A percentile compares a stretch with the other conserved stretches of the same genome.
Conservation (phyloP, 495 filamentous ascomycete genomes). For the Diplogelasinospora grovesii region DNA sequence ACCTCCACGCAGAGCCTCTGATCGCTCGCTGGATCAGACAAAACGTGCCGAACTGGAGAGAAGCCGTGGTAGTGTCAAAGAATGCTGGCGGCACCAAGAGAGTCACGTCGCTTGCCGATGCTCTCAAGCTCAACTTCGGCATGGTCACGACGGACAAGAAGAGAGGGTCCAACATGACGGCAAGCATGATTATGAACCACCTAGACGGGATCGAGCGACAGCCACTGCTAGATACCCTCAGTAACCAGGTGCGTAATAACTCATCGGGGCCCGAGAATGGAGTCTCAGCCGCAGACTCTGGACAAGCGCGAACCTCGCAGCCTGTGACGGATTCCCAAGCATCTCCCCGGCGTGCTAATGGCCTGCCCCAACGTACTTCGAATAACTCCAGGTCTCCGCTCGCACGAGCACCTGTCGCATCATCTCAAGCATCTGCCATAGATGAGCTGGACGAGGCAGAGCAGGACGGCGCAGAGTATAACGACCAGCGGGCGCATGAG, state of each 20-base stretch:
- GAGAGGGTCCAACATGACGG: slow-evolving; percentile 57
- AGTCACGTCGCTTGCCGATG: slow-evolving; percentile 94
- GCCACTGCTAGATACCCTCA: slow-evolving; percentile 22
- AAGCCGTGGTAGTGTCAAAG: slow-evolving; percentile 95
- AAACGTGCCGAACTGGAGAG: slow-evolving; percentile 79
- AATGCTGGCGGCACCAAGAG: slow-evolving; percentile 95
- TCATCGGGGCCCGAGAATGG: slow-evolving; percentile 23
- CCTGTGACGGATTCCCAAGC: slow-evolving; percentile 30
- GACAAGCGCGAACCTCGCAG: slow-evolving; percentile 14
- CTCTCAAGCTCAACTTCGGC: slow-evolving; percentile 92
- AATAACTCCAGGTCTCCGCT: slow-evolving; percentile 11
- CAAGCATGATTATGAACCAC: slow-evolving; percentile 57
- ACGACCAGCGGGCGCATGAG: slow-evolving; percentile 78
- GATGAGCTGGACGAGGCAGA: slow-evolving; percentile 42
- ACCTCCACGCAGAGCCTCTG: slow-evolving; percentile 91
- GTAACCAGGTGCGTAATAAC: slow-evolving; percentile 25
- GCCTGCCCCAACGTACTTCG: slow-evolving; percentile 21
- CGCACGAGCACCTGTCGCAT: slow-evolving; percentile 24
- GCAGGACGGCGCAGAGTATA: slow-evolving; percentile 59
- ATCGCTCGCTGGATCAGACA: slow-evolving; percentile 92
- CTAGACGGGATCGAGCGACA: slow-evolving; percentile 39
- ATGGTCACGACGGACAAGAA: slow-evolving; percentile 91
- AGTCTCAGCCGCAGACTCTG: slow-evolving; percentile 10
- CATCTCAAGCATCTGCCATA: slow-evolving; percentile 33
- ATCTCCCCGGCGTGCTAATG: slow-evolving; percentile 32